Conservation (phyloP, 257 asterid genomes). For the Nicotiana knightiana region DNA sequence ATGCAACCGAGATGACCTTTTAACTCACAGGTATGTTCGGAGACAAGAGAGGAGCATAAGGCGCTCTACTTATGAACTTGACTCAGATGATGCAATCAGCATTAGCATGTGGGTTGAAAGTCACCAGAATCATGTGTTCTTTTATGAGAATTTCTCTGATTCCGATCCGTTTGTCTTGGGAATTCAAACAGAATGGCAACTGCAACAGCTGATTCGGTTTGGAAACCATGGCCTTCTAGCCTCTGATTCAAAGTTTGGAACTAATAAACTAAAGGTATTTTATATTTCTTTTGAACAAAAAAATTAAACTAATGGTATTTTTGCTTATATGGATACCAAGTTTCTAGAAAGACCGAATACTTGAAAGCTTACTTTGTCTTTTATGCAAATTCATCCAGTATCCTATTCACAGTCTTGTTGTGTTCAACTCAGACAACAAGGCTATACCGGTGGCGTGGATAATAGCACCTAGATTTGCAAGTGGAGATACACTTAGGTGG, state of each 20-base stretch:
- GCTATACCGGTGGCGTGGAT: constrained; percentile 99
- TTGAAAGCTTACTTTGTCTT: constrained; percentile 38
- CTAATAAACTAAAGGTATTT: constrained; percentile 82
- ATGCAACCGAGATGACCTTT: constrained; percentile 83
- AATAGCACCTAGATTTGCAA: constrained; percentile 59
- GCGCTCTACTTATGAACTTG: constrained; percentile 65
- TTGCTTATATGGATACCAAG: constrained; percentile 5
- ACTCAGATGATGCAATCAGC: constrained; percentile 79
- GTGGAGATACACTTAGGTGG: constrained; percentile 67
- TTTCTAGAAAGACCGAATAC: neutral
- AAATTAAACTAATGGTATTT: constrained; percentile 60
- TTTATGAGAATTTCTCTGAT: constrained; percentile 74
- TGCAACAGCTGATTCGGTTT: constrained; percentile 91
- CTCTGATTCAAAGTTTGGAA: constrained; percentile 70
- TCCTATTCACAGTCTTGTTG: constrained; percentile 89
- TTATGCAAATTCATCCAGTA: constrained; percentile 50
- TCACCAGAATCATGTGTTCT: constrained; percentile 72
- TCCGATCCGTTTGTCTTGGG: constrained; percentile 78
- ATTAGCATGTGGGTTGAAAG: constrained; percentile 67
- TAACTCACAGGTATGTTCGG: constrained; percentile 93
- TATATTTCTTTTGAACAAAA: no score
- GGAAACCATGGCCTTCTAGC: constrained; percentile 78
- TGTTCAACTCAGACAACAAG: constrained; percentile 94
- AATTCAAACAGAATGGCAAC: constrained; percentile 97
- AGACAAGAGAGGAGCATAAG: constrained; percentile 87